Percentiles rank a stretch among this genome's conserved stretches.
Evolutionary conservation across 225 moss, liverwort and hornwort species (phyloP).

Genomic region (Pseudisothecium myosuroides): DNA sequence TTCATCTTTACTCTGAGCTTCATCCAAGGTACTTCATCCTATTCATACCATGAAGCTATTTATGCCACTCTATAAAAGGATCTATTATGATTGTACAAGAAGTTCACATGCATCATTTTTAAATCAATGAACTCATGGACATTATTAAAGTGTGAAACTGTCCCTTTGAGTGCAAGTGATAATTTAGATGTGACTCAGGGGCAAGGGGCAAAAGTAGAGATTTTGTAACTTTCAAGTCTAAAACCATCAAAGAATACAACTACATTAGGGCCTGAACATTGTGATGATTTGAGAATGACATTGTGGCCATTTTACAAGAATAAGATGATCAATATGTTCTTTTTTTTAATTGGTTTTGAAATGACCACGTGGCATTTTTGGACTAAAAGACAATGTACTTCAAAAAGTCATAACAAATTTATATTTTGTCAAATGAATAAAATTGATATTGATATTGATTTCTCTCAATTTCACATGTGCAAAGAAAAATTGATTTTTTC

Average conservation of each 20-base stretch:
- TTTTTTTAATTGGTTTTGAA: not conserved
- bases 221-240: not conserved
- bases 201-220: not conserved
- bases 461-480: not conserved
- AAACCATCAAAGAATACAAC: not conserved
- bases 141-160: not conserved
- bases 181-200: too few species aligned
- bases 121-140: not conserved
- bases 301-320: not conserved
- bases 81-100: rapidly evolving
- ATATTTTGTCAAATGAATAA: not conserved
- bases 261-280: rapidly evolving
- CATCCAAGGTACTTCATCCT: not conserved
- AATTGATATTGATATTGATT: not conserved
- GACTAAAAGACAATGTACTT: rapidly evolving
- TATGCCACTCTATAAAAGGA: not conserved
- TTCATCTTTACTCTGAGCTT: not conserved
- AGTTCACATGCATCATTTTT: not conserved
- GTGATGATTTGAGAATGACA: not conserved
- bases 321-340: not conserved
- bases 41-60: not conserved
- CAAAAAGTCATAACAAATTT: not conserved
- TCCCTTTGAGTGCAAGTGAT: rapidly evolving
- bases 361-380: not conserved
- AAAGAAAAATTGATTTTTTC: not conserved